phyloP scores from a whole-genome alignment of 345 rosid genomes.

The Mangifera indica region DNA sequence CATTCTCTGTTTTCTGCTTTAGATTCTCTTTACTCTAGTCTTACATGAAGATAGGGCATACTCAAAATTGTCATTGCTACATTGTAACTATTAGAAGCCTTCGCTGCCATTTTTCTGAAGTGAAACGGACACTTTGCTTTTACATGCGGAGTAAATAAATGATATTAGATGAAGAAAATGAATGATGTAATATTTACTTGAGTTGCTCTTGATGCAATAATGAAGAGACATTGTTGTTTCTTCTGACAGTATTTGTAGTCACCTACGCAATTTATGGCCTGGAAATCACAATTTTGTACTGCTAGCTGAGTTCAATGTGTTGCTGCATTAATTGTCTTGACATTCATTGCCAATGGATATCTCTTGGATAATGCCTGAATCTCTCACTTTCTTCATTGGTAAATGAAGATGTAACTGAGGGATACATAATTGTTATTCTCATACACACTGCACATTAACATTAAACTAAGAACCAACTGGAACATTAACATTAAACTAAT shows the following conservation, averaged over 20 bases:
- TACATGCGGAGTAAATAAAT: background rate
- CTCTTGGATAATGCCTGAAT: background rate
- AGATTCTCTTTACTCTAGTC: background rate
- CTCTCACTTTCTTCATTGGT: background rate
- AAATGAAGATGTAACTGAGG: background rate
- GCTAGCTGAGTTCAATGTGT: background rate
- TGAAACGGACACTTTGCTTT: conserved; percentile 2
- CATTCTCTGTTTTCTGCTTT: background rate
- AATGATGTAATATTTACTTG: background rate
- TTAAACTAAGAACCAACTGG: too few relatives aligned
- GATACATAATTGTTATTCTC: background rate
- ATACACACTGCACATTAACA: background rate
- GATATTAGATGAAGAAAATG: background rate
- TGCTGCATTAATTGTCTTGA: background rate
- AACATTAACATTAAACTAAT: too few relatives aligned
- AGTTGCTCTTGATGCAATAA: too few relatives aligned
- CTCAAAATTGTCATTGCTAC: background rate
- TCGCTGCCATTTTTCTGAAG: background rate
- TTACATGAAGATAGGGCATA: background rate
- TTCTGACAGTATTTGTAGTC: background rate
- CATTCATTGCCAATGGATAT: background rate
- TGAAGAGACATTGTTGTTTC: too few relatives aligned
- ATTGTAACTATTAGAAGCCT: background rate
- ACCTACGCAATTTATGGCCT: background rate
- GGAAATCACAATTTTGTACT: background rate